These are phyloP conservation scores for Schwanniomyces etchellsii DNA, from an alignment of 1,139 yeast species.

Conservation along the genomic window DNA sequence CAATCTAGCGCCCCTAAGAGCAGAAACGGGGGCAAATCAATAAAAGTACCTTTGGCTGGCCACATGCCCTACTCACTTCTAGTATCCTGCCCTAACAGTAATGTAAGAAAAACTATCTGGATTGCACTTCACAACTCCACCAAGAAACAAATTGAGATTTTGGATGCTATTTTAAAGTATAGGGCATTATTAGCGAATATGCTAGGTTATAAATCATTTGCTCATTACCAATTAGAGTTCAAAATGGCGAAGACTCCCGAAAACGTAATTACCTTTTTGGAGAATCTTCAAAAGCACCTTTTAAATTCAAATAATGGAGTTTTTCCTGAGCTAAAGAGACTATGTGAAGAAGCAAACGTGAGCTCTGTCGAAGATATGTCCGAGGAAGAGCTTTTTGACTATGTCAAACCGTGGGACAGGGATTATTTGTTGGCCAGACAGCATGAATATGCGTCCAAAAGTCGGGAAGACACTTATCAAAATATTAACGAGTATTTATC, in stretches of 20 bases:
- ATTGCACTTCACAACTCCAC: conserved; percentile 59
- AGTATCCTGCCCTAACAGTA: conserved; percentile 50
- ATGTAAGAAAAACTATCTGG: conserved; percentile 69
- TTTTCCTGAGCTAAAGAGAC: conserved; percentile 46
- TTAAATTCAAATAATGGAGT: conserved; percentile 44
- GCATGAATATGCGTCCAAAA: conserved; percentile 9
- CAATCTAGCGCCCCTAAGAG: conserved; percentile 20
- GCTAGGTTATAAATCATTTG: conserved; percentile 67
- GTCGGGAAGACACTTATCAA: conserved; percentile 17
- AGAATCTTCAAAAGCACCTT: conserved; percentile 44
- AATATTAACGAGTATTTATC: conserved; percentile 65
- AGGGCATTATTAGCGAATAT: conserved; percentile 70
- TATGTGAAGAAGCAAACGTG: conserved; percentile 21
- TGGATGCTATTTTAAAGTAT: conserved; percentile 56
- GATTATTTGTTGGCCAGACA: conserved; percentile 48
- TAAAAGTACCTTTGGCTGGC: conserved; percentile 61
- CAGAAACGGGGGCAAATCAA: conserved; percentile 5
- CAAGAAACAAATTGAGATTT: conserved; percentile 50
- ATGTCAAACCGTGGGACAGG: conserved; percentile 86
- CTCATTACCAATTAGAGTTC: conserved; percentile 78
- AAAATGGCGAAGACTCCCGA: conserved; percentile 86
- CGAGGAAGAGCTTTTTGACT: conserved; percentile 28
- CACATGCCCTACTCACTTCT: conserved; percentile 63
- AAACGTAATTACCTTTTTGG: conserved; percentile 66
- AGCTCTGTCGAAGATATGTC: conserved; percentile 22